phyloP scores from a whole-genome alignment of 1,139 yeast genomes.

The Yamadazyma triangularis region DNA sequence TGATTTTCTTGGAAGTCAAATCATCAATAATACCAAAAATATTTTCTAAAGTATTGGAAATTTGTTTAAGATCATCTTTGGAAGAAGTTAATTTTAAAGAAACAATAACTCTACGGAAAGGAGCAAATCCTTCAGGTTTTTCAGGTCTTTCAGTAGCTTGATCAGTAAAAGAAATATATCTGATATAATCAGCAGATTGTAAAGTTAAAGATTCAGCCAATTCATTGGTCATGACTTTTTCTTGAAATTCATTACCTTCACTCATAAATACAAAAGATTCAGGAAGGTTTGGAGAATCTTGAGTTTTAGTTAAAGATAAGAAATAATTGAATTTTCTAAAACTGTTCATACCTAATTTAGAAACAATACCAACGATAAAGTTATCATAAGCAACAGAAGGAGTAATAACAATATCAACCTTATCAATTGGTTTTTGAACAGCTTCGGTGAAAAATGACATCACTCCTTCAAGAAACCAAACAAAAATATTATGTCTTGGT shows the following conservation, averaged over 20 bases:
- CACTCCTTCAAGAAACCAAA: conserved; percentile 54
- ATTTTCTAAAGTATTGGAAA: conserved; percentile 47
- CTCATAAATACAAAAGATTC: conserved; percentile 80
- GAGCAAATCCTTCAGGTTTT: conserved; percentile 44
- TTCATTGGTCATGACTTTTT: conserved; percentile 47
- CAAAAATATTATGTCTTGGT: conserved; percentile 77
- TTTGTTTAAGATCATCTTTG: conserved; percentile 41
- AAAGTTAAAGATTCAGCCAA: conserved; percentile 46
- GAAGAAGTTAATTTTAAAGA: conserved; percentile 47
- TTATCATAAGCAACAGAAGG: conserved; percentile 59
- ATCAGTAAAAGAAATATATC: conserved; percentile 77
- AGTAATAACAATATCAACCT: conserved; percentile 55
- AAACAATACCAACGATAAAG: conserved; percentile 78
- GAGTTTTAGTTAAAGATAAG: conserved; percentile 78
- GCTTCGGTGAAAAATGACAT: conserved; percentile 51
- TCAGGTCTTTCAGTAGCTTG: conserved; percentile 69
- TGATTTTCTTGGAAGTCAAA: conserved; percentile 40
- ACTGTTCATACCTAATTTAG: conserved; percentile 78
- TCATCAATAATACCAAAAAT: conserved; percentile 52
- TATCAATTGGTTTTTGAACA: conserved; percentile 54
- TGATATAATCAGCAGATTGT: conserved; percentile 48
- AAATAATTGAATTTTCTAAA: conserved; percentile 74
- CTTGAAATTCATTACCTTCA: conserved; percentile 80
- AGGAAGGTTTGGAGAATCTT: conserved; percentile 69
- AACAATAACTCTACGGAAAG: conserved; percentile 53